These are phyloP conservation scores for Vaccinium darrowii DNA, from an alignment of 148 eudicot species.

Conservation along the genomic window DNA sequence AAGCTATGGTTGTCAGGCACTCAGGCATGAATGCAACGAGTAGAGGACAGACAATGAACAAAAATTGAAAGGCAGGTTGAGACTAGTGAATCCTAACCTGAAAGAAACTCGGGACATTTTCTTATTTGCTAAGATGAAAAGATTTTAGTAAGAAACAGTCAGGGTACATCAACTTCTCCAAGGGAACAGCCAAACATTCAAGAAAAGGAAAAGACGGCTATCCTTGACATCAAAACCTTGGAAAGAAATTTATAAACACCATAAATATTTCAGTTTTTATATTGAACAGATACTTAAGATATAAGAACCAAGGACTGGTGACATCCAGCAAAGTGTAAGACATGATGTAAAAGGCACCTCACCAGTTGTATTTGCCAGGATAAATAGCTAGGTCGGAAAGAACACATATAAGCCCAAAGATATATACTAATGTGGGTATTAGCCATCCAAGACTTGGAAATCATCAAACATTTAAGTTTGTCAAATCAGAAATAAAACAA, in stretches of 20 bases:
- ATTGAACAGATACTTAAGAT: background rate
- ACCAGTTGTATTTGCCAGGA: background rate
- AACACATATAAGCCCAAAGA: background rate
- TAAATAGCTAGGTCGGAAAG: background rate
- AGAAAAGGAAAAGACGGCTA: background rate
- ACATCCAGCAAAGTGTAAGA: background rate
- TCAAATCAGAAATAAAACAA: background rate
- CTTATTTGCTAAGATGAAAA: background rate
- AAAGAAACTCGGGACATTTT: background rate
- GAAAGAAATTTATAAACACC: background rate
- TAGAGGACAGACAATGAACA: background rate
- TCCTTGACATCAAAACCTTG: background rate
- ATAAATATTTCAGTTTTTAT: background rate
- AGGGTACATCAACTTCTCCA: background rate
- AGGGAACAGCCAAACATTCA: background rate
- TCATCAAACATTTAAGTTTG: background rate
- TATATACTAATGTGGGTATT: background rate
- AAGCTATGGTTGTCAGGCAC: background rate
- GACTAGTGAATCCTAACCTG: background rate
- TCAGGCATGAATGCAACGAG: background rate
- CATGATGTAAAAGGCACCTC: background rate
- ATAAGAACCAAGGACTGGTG: background rate
- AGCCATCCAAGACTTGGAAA: background rate
- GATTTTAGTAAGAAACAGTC: background rate
- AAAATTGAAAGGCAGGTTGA: background rate